Percentiles rank a stretch among this genome's conserved stretches.
phyloP scores from a whole-genome alignment of 352 stramenopile genomes.

The Saprolegnia diclina region DNA sequence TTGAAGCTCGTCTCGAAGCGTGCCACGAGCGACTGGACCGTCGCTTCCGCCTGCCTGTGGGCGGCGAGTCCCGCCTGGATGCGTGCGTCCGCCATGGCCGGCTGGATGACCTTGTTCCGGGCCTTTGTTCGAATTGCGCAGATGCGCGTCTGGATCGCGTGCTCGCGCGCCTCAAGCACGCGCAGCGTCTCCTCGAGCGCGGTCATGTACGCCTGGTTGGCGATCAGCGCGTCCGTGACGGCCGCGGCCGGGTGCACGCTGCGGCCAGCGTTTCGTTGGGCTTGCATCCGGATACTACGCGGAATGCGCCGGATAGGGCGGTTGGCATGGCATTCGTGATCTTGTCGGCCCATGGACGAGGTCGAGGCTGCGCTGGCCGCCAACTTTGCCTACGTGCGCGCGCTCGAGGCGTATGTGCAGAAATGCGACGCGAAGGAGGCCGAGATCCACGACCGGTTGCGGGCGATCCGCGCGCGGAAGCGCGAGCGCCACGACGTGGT shows the following conservation, averaged over 20 bases:
- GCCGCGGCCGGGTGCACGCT: not conserved
- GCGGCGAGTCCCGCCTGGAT: too few species aligned
- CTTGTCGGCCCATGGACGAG: not conserved
- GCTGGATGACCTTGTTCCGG: not conserved
- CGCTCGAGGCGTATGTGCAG: not conserved
- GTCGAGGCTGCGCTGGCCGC: slow-evolving; percentile 10
- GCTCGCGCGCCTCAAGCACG: slow-evolving; percentile 1
- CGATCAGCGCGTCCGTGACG: slow-evolving; percentile 2
- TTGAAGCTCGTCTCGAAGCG: too few species aligned
- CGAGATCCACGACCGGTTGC: not conserved
- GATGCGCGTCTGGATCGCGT: slow-evolving; percentile 2
- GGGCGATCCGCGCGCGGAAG: not conserved
- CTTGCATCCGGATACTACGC: too few species aligned
- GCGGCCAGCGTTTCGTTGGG: not conserved
- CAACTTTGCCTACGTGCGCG: slow-evolving; percentile 16
- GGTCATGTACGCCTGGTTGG: slow-evolving; percentile 17
- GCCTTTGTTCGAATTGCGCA: not conserved
- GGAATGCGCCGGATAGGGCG: too few species aligned
- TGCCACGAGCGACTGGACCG: too few species aligned
- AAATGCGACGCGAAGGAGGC: not conserved
- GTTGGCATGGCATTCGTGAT: not conserved
- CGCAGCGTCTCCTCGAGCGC: not conserved
- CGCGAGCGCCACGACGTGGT: not conserved
- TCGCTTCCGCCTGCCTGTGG: too few species aligned
- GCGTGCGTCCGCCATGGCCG: not conserved